Percentiles rank a stretch among this genome's conserved stretches.
phyloP scores from a whole-genome alignment of 2,329 filamentous ascomycete genomes.

The Xylariomycetidae sp. region DNA sequence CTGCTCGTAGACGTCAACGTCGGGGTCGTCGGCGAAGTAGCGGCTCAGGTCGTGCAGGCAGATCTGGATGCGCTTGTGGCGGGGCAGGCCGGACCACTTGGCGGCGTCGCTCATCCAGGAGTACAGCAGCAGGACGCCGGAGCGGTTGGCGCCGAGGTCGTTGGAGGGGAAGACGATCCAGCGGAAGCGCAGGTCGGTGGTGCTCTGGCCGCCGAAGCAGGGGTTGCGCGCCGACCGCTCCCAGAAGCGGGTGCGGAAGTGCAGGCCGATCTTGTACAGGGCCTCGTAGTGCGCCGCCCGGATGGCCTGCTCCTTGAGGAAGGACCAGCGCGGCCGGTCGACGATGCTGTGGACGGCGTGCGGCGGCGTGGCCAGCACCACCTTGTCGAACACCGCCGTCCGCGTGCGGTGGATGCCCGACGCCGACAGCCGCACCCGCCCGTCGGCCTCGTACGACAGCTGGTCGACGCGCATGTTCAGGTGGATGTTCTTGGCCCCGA shows the following conservation, averaged over 20 bases:
- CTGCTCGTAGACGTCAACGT: constrained; percentile 9
- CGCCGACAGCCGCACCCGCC: neutral
- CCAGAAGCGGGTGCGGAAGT: constrained; percentile 12
- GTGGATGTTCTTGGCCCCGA: constrained; percentile 3
- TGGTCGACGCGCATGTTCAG: neutral
- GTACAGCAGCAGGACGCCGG: constrained; percentile 10
- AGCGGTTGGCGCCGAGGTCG: constrained; percentile 4
- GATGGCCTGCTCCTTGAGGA: constrained; percentile 10
- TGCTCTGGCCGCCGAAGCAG: constrained; percentile 10
- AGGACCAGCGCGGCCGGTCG: constrained; percentile 6
- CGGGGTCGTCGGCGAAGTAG: constrained; percentile 4
- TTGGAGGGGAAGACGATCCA: constrained; percentile 14
- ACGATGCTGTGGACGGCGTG: constrained; percentile 4
- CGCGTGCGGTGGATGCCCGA: neutral
- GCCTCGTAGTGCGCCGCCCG: constrained; percentile 6
- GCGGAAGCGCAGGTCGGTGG: constrained; percentile 10
- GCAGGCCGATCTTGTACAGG: constrained; percentile 13
- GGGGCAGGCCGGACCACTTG: constrained; percentile 5
- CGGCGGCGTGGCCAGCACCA: constrained; percentile 4
- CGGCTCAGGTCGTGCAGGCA: constrained; percentile 7
- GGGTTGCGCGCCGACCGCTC: constrained; percentile 4
- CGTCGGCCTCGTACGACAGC: neutral
- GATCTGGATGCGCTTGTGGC: constrained; percentile 6
- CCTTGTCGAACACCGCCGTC: neutral
- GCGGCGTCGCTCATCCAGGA: constrained; percentile 10